Base-by-base conservation (phyloP, 805 yeast species). In the Metschnikowia reukaufii region DNA sequence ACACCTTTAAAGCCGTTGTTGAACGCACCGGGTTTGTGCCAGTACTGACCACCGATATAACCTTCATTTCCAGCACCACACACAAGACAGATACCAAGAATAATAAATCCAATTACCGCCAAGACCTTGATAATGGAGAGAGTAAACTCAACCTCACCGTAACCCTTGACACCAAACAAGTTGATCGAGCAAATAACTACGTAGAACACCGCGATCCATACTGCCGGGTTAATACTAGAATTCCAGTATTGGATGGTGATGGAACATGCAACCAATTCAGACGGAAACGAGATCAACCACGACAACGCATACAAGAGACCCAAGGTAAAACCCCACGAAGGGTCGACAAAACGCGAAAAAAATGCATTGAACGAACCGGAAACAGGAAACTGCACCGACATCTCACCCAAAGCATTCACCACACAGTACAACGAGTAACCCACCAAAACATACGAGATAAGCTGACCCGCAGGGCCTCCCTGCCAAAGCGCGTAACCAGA, bases 1-100 rank as follows among this genome's bases (percentile, higher is more conserved):
- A 79, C 72, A 59, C 84, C 84, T 54, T 79, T 79, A 58, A 79
- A 77, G 15, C 79, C 80, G 53, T 78, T 67, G 42, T 70, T 66
- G 51, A 79, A 78, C 6, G 82, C 70, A 47, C 84, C 84, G 6
- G 85, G 84, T 33, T 70, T 53, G 36, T 66, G 66, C 81, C 82
- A 80, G 59, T 76, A 73, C 45, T 57, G 66, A 20, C 64, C 74
- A 15, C 84, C 84, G 49, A 81, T 68, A 49, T 75, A 74, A 6
- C 79, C 81, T 31, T 52, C 58, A 17, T 58, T 57, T 27, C 76
- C 75, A 39, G 75, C 79, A 50, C 76, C 77, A 48, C 73, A 64
- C 21, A 52, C 70, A 42, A 72, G 54, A 44, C 77, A 64, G 33
- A 79, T 63, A 25, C 54, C 56, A 13, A 60, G 40, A 36, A 62